These are phyloP conservation scores for Fraxinus albicans DNA, from an alignment of 305 asterid genomes.

Conservation along the genomic window DNA sequence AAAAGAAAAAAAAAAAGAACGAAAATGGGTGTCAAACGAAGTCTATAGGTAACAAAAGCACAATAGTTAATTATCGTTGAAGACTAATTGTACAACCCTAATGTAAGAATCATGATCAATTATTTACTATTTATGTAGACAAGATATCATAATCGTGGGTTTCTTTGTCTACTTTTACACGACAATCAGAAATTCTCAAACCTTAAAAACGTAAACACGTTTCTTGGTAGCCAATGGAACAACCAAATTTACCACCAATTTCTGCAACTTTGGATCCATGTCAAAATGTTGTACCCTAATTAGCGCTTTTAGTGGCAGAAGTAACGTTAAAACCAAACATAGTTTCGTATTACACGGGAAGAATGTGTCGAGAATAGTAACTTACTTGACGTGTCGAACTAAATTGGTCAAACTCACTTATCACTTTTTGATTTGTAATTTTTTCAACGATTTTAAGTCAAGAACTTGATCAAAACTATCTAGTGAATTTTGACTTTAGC, in stretches of 20 bases:
- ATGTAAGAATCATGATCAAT: background rate
- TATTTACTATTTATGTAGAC: background rate
- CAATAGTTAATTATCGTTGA: too few relatives aligned
- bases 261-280: background rate
- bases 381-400: background rate
- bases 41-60: too few relatives aligned
- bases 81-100: background rate
- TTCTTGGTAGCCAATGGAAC: background rate
- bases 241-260: background rate
- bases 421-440: too few relatives aligned
- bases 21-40: too few relatives aligned
- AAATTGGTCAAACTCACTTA: background rate
- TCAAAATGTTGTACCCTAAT: background rate
- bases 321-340: background rate
- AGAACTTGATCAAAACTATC: background rate
- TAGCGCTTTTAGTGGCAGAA: background rate
- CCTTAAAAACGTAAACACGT: background rate
- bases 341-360: background rate
- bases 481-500: background rate
- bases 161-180: background rate
- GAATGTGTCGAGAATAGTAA: background rate
- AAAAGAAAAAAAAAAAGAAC: too few relatives aligned
- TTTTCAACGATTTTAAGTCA: too few relatives aligned
- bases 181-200: background rate
- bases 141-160: background rate